Percentiles rank a stretch among this genome's conserved stretches.
These are phyloP conservation scores for Arachis monticola DNA, from an alignment of 331 rosid species.

Conservation along the genomic window DNA sequence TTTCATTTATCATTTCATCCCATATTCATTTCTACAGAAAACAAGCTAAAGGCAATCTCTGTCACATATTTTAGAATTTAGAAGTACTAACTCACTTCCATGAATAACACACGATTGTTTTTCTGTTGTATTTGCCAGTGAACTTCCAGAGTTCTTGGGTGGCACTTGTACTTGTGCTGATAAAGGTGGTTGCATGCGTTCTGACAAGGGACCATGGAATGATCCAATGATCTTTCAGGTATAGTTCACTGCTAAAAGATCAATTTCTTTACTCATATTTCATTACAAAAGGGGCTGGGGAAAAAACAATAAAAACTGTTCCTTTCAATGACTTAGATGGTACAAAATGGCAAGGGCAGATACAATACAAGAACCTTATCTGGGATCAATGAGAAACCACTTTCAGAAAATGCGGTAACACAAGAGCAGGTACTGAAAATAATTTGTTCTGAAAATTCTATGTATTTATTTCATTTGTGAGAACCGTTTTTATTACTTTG, in stretches of 20 bases:
- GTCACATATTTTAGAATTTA: conserved; percentile 2
- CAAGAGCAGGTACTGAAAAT: conserved; percentile 41
- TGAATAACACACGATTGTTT: conserved; percentile 1
- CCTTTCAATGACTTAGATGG: conserved; percentile 64
- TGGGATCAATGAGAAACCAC: conserved; percentile 65
- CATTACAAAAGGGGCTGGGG: neutral
- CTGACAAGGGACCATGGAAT: conserved; percentile 99
- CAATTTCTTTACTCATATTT: neutral
- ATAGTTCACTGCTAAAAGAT: conserved; percentile 29
- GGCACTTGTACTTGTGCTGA: conserved; percentile 91
- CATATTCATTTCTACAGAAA: neutral
- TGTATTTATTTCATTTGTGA: neutral
- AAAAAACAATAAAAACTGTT: conserved; percentile 26
- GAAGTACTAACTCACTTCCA: neutral
- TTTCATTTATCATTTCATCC: neutral
- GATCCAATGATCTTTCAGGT: conserved; percentile 84
- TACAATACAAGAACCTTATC: conserved; percentile 49
- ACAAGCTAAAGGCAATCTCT: conserved; percentile 14
- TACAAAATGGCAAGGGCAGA: conserved; percentile 72
- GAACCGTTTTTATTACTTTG: neutral
- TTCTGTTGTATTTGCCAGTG: conserved; percentile 53
- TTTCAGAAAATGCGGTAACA: conserved; percentile 56
- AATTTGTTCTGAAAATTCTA: conserved; percentile 15
- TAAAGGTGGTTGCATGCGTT: conserved; percentile 95
- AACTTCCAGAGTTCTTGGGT: conserved; percentile 93